phyloP scores from a whole-genome alignment of 148 eudicot genomes.

The Agrostemma githago region DNA sequence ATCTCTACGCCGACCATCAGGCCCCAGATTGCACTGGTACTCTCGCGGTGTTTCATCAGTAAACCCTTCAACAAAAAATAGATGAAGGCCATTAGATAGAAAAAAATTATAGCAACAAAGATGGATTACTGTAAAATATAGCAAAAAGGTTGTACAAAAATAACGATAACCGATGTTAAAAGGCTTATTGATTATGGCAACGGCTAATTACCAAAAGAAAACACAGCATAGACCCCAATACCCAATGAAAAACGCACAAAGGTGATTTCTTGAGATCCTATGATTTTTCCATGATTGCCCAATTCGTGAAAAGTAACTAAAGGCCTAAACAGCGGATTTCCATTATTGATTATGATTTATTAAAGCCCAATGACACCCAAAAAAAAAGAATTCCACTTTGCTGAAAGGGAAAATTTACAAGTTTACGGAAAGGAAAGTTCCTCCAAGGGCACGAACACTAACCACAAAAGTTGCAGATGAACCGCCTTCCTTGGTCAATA shows the following conservation, averaged over 20 bases:
- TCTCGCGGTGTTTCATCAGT: constrained; percentile 97
- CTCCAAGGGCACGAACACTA: constrained; percentile 29
- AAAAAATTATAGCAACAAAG: neutral
- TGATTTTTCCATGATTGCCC: neutral
- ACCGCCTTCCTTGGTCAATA: constrained; percentile 88
- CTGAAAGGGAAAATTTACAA: neutral
- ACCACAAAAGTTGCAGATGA: constrained; percentile 96
- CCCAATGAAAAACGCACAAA: neutral
- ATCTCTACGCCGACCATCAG: constrained; percentile 98
- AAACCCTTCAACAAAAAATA: constrained; percentile 53
- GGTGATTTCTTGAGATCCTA: neutral
- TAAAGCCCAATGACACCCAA: neutral
- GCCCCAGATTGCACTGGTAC: constrained; percentile 91
- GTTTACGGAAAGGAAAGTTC: neutral
- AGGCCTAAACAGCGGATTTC: no score
- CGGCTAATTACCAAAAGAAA: neutral
- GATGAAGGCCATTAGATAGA: neutral
- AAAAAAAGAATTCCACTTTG: neutral
- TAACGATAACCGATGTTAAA: neutral
- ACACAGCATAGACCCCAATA: neutral
- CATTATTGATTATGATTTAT: neutral
- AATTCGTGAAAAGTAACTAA: neutral
- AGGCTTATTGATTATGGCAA: neutral
- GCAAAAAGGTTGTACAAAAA: neutral
- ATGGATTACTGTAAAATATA: neutral